These are phyloP conservation scores for Axilococcus clingmanii DNA, from an alignment of 139 green algal species.

Conservation along the genomic window DNA sequence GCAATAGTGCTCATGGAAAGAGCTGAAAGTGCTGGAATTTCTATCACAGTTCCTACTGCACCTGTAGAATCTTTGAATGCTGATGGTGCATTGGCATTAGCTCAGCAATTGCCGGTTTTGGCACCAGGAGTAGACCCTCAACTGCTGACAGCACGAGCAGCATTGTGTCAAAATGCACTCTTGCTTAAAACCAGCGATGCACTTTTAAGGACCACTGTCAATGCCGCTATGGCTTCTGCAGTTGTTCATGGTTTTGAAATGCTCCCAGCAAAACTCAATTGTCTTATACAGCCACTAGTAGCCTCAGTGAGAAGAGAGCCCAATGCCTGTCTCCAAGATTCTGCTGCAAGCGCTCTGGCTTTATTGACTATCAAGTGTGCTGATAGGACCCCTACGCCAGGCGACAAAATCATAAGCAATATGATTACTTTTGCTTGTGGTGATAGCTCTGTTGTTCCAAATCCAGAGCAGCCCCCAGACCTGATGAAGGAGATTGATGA, in stretches of 20 bases:
- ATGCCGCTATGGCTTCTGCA: constrained; percentile 46
- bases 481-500: constrained; percentile 13
- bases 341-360: constrained; percentile 53
- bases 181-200: constrained; percentile 38
- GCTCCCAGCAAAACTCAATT: constrained; percentile 85
- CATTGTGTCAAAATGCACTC: too few relatives aligned
- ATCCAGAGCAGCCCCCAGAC: constrained; percentile 6
- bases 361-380: constrained; percentile 51
- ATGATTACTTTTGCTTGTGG: constrained; percentile 61
- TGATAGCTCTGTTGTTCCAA: constrained; percentile 42
- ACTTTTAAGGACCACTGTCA: constrained; percentile 35
- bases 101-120: too few relatives aligned
- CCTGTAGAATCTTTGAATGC: too few relatives aligned
- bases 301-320: constrained; percentile 58
- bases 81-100: too few relatives aligned
- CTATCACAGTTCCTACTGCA: too few relatives aligned
- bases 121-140: too few relatives aligned
- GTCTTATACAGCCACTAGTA: constrained; percentile 89
- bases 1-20: too few relatives aligned
- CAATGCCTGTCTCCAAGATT: constrained; percentile 45
- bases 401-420: constrained; percentile 80
- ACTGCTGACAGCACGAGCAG: too few relatives aligned
- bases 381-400: constrained; percentile 59
- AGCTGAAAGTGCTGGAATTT: too few relatives aligned
- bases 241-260: constrained; percentile 30